Percentiles rank a stretch among this genome's conserved stretches.
These are phyloP conservation scores for Leishmania braziliensis DNA, from an alignment of 208 protist genomes.

Conservation along the genomic window DNA sequence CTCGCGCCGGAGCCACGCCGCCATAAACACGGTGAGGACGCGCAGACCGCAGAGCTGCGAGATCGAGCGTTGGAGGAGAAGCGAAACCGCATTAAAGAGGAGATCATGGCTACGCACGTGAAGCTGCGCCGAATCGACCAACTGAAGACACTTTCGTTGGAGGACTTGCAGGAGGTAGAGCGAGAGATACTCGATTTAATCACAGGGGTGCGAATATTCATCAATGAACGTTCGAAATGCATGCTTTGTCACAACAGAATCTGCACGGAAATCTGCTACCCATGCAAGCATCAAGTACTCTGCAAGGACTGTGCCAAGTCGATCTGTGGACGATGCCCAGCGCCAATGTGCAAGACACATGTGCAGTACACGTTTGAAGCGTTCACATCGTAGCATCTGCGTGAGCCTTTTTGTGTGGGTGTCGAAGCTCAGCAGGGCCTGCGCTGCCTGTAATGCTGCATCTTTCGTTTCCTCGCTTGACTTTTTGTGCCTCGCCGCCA, in stretches of 20 bases:
- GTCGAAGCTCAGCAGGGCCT: not conserved
- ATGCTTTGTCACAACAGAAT: conserved; percentile 72
- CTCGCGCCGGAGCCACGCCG: conserved; percentile 51
- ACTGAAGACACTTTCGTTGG: conserved; percentile 48
- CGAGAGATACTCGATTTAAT: conserved; percentile 82
- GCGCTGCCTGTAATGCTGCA: not conserved
- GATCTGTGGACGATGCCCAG: conserved; percentile 72
- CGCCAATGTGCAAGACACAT: conserved; percentile 50
- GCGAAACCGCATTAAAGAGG: conserved; percentile 35
- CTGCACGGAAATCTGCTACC: conserved; percentile 90
- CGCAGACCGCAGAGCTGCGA: conserved; percentile 36
- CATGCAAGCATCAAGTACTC: conserved; percentile 90
- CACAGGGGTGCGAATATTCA: conserved; percentile 65
- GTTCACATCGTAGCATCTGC: conserved; percentile 51
- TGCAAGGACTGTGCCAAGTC: conserved; percentile 80
- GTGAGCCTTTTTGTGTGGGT: not conserved
- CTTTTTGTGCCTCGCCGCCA: not conserved
- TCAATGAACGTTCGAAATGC: conserved; percentile 88
- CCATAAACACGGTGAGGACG: conserved; percentile 63
- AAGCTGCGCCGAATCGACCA: conserved; percentile 63
- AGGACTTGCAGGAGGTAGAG: conserved; percentile 87
- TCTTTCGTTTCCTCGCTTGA: not conserved
- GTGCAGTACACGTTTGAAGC: conserved; percentile 79
- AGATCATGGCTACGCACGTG: conserved; percentile 68
- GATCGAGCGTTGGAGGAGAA: conserved; percentile 47